These are phyloP conservation scores for Lasiodiplodia sp. DNA, from an alignment of 2,329 filamentous ascomycete species.

Conservation along the genomic window DNA sequence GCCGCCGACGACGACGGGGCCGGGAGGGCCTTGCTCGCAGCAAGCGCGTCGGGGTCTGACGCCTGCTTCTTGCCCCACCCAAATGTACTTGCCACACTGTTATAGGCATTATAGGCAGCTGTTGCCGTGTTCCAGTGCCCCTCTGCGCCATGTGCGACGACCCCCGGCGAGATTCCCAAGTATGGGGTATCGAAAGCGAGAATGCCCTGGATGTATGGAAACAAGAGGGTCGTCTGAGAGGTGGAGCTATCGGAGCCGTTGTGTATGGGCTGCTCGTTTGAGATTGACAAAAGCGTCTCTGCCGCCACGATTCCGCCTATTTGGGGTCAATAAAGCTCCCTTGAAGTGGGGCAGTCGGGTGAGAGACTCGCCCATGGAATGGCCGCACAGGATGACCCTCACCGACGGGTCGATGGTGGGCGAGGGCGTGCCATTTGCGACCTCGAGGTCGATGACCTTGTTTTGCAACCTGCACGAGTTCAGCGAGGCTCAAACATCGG, in stretches of 20 bases:
- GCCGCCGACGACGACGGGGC: slow-evolving; percentile 41
- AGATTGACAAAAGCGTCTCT: slow-evolving; percentile 79
- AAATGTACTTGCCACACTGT: slow-evolving; percentile 66
- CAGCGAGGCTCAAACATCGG: slow-evolving; percentile 1
- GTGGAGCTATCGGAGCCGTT: slow-evolving; percentile 46
- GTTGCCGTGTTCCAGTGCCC: slow-evolving; percentile 80
- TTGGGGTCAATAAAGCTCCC: slow-evolving; percentile 54
- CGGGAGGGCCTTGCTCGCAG: slow-evolving; percentile 45
- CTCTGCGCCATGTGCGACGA: slow-evolving; percentile 87
- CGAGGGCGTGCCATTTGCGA: slow-evolving; percentile 77
- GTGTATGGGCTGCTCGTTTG: slow-evolving; percentile 59
- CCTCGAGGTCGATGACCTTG: slow-evolving; percentile 93
- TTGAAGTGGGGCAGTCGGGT: slow-evolving; percentile 44
- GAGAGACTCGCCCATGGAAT: slow-evolving; percentile 72
- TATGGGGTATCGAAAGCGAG: slow-evolving; percentile 96
- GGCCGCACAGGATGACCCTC: slow-evolving; percentile 80
- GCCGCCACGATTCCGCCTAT: slow-evolving; percentile 85
- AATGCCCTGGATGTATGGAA: slow-evolving; percentile 89
- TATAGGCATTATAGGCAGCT: slow-evolving; percentile 72
- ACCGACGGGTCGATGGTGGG: slow-evolving; percentile 88
- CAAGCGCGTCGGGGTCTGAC: slow-evolving; percentile 35
- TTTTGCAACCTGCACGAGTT: slow-evolving; percentile 74
- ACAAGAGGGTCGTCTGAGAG: slow-evolving; percentile 74
- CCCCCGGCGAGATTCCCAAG: slow-evolving; percentile 79
- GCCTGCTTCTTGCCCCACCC: slow-evolving; percentile 62